These are phyloP conservation scores for Vitis riparia DNA, from an alignment of 164 flowering plant species.

Conservation along the genomic window DNA sequence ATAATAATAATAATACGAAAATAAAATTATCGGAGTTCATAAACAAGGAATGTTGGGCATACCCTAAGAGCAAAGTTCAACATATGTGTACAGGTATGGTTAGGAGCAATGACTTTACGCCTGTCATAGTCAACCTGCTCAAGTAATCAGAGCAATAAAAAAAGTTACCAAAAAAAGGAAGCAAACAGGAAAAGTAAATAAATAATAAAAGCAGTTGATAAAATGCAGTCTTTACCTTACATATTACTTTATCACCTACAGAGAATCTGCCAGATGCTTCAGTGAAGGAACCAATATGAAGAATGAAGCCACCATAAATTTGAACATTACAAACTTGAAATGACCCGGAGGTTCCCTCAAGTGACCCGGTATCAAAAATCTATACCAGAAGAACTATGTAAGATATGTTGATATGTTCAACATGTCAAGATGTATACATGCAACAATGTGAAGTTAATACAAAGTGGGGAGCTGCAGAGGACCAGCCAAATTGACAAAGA, in stretches of 20 bases:
- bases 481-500: no score
- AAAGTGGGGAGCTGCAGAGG: no score
- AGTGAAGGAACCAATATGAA: constrained; percentile 78
- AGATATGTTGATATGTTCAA: background rate
- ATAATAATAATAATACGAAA: no score
- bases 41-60: constrained; percentile 7
- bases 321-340: constrained; percentile 89
- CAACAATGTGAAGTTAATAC: no score
- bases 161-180: background rate
- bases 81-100: constrained; percentile 99
- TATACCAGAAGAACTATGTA: constrained; percentile 29
- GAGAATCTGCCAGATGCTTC: constrained; percentile 45
- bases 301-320: constrained; percentile 79
- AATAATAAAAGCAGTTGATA: background rate
- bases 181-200: background rate
- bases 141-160: constrained; percentile 3
- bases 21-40: no score
- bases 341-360: constrained; percentile 65
- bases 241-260: constrained; percentile 68
- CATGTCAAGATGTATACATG: background rate
- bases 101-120: constrained; percentile 89
- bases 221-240: constrained; percentile 56
- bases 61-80: constrained; percentile 95
- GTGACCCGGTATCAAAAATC: constrained; percentile 87
- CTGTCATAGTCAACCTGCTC: constrained; percentile 90